Percentiles rank a stretch among this genome's conserved stretches.
Evolutionary conservation across 768 basidiomycete species (phyloP).

Genomic region (Lepiota brunneoincarnata): DNA sequence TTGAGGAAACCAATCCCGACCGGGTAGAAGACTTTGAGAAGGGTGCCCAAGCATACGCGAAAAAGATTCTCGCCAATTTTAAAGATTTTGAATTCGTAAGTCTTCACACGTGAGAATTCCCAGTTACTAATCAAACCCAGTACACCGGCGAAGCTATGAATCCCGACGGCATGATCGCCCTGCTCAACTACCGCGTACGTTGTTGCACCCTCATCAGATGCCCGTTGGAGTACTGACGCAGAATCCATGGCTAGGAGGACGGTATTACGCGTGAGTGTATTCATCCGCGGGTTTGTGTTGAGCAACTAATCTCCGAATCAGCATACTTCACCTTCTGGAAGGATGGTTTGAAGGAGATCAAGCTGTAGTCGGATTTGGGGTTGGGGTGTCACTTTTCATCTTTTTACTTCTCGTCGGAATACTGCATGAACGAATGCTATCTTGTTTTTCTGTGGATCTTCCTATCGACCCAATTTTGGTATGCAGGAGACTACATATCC

Average conservation of each 20-base stretch:
- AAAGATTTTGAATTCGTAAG: constrained; percentile 92
- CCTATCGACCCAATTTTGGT: too few relatives aligned
- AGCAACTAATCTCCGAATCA: constrained; percentile 23
- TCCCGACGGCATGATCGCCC: constrained; percentile 89
- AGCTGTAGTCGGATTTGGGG: constrained; percentile 43
- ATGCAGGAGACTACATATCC: too few relatives aligned
- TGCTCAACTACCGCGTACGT: constrained; percentile 89
- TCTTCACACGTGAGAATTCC: constrained; percentile 1
- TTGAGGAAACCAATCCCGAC: constrained; percentile 52
- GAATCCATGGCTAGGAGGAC: constrained; percentile 52
- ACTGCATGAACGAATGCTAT: neutral
- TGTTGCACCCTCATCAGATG: neutral
- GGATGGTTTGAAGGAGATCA: constrained; percentile 83
- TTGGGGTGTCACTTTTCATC: neutral
- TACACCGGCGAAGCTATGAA: constrained; percentile 76
- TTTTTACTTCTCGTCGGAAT: neutral
- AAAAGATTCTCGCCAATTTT: constrained; percentile 88
- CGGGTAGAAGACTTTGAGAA: constrained; percentile 79
- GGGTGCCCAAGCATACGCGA: constrained; percentile 71
- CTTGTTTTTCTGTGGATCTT: too few relatives aligned
- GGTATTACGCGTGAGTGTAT: constrained; percentile 71
- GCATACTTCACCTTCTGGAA: constrained; percentile 97
- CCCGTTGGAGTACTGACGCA: constrained; percentile 9
- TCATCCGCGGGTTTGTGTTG: neutral
- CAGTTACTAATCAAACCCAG: constrained; percentile 29